These are phyloP conservation scores for Cyberlindnera americana DNA, from an alignment of 805 yeast genomes.

Conservation along the genomic window DNA sequence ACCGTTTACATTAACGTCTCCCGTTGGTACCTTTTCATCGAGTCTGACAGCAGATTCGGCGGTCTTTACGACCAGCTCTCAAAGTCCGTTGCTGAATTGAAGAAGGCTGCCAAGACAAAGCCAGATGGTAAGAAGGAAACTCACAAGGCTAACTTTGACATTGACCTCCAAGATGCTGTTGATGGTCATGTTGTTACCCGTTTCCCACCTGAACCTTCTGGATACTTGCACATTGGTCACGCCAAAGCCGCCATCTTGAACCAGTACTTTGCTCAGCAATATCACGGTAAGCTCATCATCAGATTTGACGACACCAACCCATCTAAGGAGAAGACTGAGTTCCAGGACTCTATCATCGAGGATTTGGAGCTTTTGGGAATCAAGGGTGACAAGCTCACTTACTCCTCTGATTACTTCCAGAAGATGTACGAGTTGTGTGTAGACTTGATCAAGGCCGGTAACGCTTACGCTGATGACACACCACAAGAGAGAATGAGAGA, in stretches of 20 bases:
- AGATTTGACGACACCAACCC: constrained; percentile 99
- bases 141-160: constrained; percentile 93
- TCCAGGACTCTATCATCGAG: constrained; percentile 89
- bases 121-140: constrained; percentile 59
- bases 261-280: constrained; percentile 92
- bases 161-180: constrained; percentile 86
- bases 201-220: constrained; percentile 99
- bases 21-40: constrained; percentile 87
- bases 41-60: constrained; percentile 64
- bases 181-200: constrained; percentile 96
- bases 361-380: constrained; percentile 89
- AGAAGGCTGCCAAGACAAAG: constrained; percentile 57
- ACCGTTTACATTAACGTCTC: constrained; percentile 81
- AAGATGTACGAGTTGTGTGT: constrained; percentile 85
- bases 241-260: constrained; percentile 97
- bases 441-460: constrained; percentile 87
- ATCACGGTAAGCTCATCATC: constrained; percentile 93
- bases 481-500: constrained; percentile 94
- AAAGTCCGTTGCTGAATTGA: constrained; percentile 67
- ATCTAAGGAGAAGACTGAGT: constrained; percentile 91
- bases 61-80: constrained; percentile 62
- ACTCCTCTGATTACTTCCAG: constrained; percentile 91
- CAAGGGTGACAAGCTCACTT: constrained; percentile 84
- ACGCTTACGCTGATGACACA: constrained; percentile 97
- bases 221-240: constrained; percentile 98